Conservation (phyloP, 2,329 filamentous ascomycete species). For the Botrytis medusae region DNA sequence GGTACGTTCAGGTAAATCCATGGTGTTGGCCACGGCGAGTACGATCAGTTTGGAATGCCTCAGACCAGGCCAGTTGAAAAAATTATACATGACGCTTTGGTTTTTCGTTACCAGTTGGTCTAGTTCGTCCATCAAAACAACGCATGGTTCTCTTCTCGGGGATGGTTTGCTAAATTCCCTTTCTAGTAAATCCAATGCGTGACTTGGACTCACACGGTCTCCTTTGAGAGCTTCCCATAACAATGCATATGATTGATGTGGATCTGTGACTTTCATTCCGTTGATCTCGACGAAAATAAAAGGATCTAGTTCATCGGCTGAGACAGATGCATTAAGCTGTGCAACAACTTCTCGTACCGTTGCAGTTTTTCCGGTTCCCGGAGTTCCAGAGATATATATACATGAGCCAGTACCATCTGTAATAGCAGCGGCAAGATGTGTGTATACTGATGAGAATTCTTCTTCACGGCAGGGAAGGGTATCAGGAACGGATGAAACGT, state of each 20-base stretch:
- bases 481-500: constrained; percentile 89
- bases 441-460: constrained; percentile 90
- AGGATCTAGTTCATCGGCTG: constrained; percentile 89
- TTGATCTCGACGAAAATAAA: constrained; percentile 99
- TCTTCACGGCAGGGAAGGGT: constrained; percentile 88
- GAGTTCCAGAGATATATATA: constrained; percentile 99
- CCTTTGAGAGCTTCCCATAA: constrained; percentile 96
- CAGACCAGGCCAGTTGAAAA: constrained; percentile 97
- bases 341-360: constrained; percentile 94
- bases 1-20: constrained; percentile 95
- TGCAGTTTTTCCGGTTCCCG: constrained; percentile 95
- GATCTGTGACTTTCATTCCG: constrained; percentile 98
- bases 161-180: constrained; percentile 90
- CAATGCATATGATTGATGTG: constrained; percentile 91
- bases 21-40: constrained; percentile 95
- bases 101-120: constrained; percentile 98
- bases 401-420: constrained; percentile 90
- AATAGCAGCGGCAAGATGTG: constrained; percentile 91
- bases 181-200: constrained; percentile 87
- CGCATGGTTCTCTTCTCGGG: constrained; percentile 87
- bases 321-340: constrained; percentile 82
- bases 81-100: constrained; percentile 99
- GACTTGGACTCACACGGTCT: constrained; percentile 86
- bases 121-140: constrained; percentile 97
- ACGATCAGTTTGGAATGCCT: constrained; percentile 92